phyloP scores from a whole-genome alignment of 306 rosid species.

The Heteromeles arbutifolia region DNA sequence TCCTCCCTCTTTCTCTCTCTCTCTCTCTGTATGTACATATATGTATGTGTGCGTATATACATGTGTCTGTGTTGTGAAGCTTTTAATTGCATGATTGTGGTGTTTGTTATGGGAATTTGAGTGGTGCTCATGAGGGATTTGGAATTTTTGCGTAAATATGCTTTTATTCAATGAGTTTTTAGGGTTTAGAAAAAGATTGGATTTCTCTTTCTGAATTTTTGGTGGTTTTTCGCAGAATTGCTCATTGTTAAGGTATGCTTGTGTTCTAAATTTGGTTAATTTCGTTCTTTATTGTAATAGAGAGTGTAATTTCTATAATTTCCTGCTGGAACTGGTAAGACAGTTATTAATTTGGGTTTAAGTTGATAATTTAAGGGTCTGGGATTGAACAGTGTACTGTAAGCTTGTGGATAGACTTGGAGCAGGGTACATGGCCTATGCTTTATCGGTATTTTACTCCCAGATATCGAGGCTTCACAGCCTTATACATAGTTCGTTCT shows the following conservation, averaged over 20 bases:
- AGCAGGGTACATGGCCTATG: not conserved
- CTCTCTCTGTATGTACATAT: not conserved
- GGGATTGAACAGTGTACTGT: not conserved
- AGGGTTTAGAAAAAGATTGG: too few relatives aligned
- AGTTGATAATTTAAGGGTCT: not conserved
- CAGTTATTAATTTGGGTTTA: not conserved
- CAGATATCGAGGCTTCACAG: not conserved
- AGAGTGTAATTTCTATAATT: not conserved
- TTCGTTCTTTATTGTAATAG: not conserved
- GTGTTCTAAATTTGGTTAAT: not conserved
- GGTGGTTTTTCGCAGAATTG: not conserved
- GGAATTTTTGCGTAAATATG: not conserved
- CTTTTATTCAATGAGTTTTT: not conserved
- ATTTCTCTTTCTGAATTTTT: not conserved
- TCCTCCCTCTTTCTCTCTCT: constrained; percentile 1
- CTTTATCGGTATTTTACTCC: not conserved
- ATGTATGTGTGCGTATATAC: too few relatives aligned
- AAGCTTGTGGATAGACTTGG: not conserved
- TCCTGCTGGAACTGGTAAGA: not conserved
- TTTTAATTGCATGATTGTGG: not conserved
- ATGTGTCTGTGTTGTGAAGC: not conserved
- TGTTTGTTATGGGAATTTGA: not conserved
- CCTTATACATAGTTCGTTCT: not conserved
- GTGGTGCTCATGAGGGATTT: not conserved
- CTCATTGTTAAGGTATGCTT: not conserved